phyloP scores from a whole-genome alignment of 2,329 filamentous ascomycete genomes.

The Eurotiales sp. region DNA sequence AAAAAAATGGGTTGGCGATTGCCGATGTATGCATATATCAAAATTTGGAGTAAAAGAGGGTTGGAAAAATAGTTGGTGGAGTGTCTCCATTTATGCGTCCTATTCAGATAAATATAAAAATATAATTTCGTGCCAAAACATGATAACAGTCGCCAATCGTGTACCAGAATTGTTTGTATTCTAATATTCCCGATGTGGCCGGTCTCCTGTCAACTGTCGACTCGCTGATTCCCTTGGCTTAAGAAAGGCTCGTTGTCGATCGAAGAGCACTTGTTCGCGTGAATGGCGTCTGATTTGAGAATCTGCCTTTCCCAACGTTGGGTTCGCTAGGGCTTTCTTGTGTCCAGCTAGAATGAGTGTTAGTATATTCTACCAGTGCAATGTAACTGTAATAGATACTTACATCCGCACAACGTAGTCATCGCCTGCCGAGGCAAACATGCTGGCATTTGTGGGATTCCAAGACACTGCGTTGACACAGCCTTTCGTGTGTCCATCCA shows the following conservation, averaged over 20 bases:
- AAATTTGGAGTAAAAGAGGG: neutral
- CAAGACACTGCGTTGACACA: constrained; percentile 84
- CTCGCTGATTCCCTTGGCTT: neutral
- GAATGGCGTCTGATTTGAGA: constrained; percentile 31
- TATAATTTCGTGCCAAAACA: constrained; percentile 5
- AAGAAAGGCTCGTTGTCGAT: constrained; percentile 32
- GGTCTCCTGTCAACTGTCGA: neutral
- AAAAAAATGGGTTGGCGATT: neutral
- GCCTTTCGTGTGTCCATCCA: constrained; percentile 70
- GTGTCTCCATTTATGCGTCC: constrained; percentile 4
- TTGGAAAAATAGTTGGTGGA: neutral
- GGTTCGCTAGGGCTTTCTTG: constrained; percentile 27
- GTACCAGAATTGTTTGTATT: neutral
- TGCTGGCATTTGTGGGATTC: constrained; percentile 76
- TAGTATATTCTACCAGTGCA: neutral
- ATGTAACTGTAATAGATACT: constrained; percentile 33
- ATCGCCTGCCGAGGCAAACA: constrained; percentile 90
- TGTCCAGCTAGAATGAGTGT: constrained; percentile 28
- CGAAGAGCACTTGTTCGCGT: constrained; percentile 40
- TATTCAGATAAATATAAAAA: constrained; percentile 7
- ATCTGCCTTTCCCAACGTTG: constrained; percentile 24
- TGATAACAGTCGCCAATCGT: neutral
- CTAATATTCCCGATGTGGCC: neutral
- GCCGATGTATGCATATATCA: neutral
- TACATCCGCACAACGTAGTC: constrained; percentile 83